A percentile compares a stretch with the other conserved stretches of the same genome.
These are phyloP conservation scores for Benincasa hispida DNA, from an alignment of 306 rosid species.

Conservation along the genomic window DNA sequence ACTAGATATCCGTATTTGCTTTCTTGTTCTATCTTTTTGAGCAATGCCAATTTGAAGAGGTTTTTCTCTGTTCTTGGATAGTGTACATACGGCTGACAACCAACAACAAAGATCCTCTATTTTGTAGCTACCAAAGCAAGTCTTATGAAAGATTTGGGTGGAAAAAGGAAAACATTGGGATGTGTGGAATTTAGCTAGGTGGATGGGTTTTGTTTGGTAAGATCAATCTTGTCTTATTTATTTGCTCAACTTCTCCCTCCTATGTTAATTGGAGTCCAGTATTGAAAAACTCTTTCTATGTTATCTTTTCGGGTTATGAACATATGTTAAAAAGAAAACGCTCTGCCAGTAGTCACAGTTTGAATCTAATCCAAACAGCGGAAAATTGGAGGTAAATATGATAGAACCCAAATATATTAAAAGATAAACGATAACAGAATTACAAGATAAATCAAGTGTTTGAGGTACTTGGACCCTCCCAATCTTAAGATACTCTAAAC, in stretches of 20 bases:
- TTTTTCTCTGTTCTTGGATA: neutral
- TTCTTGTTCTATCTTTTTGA: neutral
- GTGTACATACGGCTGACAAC: no score
- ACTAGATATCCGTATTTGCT: neutral
- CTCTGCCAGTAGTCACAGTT: neutral
- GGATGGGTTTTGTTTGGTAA: neutral
- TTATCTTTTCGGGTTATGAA: neutral
- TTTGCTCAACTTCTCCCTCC: neutral
- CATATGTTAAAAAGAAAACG: neutral
- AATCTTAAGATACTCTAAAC: no score
- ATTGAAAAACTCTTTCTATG: neutral
- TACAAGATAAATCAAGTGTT: no score
- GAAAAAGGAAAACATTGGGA: neutral
- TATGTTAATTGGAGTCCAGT: neutral
- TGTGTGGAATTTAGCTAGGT: neutral
- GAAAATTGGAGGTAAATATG: no score
- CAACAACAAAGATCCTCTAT: no score
- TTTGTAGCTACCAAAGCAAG: neutral
- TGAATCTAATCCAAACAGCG: no score
- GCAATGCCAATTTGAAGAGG: neutral
- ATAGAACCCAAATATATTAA: no score
- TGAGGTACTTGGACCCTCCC: no score
- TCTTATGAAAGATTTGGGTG: neutral
- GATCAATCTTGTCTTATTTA: neutral
- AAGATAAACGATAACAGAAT: no score